Evolutionary conservation across 2,329 filamentous ascomycete species (phyloP).

Genomic region (Emmonsia crescens): DNA sequence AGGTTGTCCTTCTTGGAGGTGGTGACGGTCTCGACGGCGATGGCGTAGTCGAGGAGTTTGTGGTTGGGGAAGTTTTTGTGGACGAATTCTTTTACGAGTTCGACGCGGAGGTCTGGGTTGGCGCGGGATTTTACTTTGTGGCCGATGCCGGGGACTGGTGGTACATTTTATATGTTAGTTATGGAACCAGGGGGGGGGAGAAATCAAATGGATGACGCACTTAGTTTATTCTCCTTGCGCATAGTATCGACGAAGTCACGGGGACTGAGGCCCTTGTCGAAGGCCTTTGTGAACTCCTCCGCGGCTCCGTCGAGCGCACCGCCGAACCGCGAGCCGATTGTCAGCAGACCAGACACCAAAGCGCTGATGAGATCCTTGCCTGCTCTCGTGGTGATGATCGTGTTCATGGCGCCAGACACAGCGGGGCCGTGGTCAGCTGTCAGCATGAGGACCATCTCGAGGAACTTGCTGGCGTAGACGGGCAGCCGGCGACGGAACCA

Average conservation of each 20-base stretch:
- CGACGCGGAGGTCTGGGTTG: constrained; percentile 98
- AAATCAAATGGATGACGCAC: constrained; percentile 36
- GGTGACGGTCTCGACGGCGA: constrained; percentile 94
- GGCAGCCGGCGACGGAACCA: constrained; percentile 99
- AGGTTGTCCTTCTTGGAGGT: constrained; percentile 99
- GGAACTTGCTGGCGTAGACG: constrained; percentile 92
- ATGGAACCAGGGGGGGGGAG: not conserved
- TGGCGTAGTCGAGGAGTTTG: constrained; percentile 97
- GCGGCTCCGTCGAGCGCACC: constrained; percentile 96
- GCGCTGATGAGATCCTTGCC: constrained; percentile 97
- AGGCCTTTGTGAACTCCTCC: constrained; percentile 96
- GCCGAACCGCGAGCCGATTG: constrained; percentile 96
- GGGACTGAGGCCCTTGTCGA: constrained; percentile 94
- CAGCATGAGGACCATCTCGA: constrained; percentile 99
- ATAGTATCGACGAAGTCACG: constrained; percentile 98
- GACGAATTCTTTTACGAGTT: constrained; percentile 98
- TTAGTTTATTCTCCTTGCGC: constrained; percentile 99
- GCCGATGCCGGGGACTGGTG: constrained; percentile 78
- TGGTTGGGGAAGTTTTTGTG: constrained; percentile 93
- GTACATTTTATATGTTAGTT: constrained; percentile 20
- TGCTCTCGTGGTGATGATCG: constrained; percentile 98
- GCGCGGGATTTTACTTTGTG: constrained; percentile 99
- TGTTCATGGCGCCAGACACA: constrained; percentile 99
- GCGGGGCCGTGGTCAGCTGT: constrained; percentile 98
- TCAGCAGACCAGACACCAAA: constrained; percentile 90